These are phyloP conservation scores for Fusarium sp. DNA, from an alignment of 2,329 filamentous ascomycete species.

Conservation along the genomic window DNA sequence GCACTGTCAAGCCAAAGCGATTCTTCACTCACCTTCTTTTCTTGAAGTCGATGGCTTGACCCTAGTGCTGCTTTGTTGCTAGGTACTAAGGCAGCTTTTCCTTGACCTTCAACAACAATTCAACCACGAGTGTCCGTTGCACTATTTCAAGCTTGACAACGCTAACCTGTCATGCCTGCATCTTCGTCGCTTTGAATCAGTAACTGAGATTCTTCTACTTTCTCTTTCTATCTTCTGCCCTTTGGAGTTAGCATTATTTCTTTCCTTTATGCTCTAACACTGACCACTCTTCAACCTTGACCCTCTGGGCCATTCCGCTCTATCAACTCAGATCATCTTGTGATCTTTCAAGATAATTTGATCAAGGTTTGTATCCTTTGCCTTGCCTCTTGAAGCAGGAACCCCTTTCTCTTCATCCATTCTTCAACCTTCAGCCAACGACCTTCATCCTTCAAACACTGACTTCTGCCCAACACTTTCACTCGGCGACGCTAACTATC, in stretches of 20 bases:
- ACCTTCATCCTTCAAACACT: neutral
- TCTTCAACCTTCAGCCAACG: neutral
- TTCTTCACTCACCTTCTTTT: neutral
- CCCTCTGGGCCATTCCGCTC: neutral
- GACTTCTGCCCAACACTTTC: neutral
- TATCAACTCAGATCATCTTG: neutral
- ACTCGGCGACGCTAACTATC: neutral
- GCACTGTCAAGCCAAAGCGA: slow-evolving; percentile 1
- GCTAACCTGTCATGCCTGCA: neutral
- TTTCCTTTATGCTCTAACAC: neutral
- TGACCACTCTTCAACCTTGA: neutral
- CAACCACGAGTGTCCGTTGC: neutral
- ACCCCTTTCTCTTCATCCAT: neutral
- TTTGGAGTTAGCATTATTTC: neutral
- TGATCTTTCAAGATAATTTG: neutral
- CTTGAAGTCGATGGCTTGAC: neutral
- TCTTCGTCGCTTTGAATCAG: neutral
- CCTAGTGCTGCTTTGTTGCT: neutral
- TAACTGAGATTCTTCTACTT: neutral
- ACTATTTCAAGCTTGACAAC: neutral
- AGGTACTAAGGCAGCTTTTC: neutral
- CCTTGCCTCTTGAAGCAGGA: neutral
- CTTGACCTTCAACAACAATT: neutral
- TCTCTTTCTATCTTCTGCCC: neutral
- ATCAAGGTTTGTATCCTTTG: neutral